Evolutionary conservation across 768 basidiomycete species (phyloP), one percentile per base, ranked within the genome.

Genomic region (Tephrocybe sp.): DNA sequence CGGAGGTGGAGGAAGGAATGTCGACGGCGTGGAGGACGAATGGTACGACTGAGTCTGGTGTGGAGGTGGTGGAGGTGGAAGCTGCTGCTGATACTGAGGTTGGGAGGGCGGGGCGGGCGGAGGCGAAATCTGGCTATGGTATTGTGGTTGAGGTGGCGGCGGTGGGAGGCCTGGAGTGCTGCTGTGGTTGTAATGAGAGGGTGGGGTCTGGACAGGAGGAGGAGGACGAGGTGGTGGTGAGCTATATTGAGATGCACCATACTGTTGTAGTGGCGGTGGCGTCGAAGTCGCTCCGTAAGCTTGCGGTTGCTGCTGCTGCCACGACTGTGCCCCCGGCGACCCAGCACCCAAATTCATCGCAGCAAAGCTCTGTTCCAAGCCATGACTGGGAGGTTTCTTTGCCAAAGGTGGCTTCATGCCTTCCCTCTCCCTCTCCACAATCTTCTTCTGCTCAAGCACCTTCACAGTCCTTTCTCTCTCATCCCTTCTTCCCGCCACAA

Each of bases 391-490:
- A 7, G 82, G 83, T 55, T 73, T 79, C 13, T 70, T 68, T 10
- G 71, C 69, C 37, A 74, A 69, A 1, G 77, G 76, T 5, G 77
- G 76, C 6, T 74, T 71, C 2, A 74, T 66, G 4, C 71, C 58
- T 3, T 73, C 56, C 2, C 84, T 70, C 3, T 89, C 64, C 25
- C 86, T 75, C 52, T 78, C 82, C 64, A 5, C 6, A 29, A 29
- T 5, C 27, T 29, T 29, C 27, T 90, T 80, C 9, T 82, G 76
- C 55, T 94, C 93, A 4, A 89, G 75, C 56, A 88, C 82, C 2
- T 77, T 72, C 2, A 79, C 75, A 15, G 95, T 62, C 10, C 72
- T 69, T 16, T 89, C 84, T 8, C 94, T 77, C 63, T 98, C 94
- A 0, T 72, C 67, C 7, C 73, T 77, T 23, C 95, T 75, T 15